Percentiles rank a stretch among this genome's conserved stretches.
phyloP scores from a whole-genome alignment of 2,329 filamentous ascomycete genomes.

The Cladorrhinum sp. region DNA sequence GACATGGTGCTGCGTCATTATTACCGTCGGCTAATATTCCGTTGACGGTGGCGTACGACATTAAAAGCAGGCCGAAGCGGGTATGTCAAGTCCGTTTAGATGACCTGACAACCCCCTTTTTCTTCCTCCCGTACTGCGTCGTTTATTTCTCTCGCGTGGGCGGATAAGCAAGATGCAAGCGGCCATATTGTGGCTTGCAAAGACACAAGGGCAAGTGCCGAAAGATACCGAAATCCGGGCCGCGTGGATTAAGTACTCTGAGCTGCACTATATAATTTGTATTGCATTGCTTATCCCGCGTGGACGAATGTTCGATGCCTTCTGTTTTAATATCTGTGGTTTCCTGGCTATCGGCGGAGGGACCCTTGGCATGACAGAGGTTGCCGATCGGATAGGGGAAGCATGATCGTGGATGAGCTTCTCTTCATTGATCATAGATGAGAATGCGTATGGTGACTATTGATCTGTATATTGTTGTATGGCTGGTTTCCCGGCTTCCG shows the following conservation, averaged over 20 bases:
- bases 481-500: not conserved
- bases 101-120: not conserved
- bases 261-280: not conserved
- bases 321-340: not conserved
- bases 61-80: not conserved
- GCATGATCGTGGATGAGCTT: not conserved
- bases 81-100: not conserved
- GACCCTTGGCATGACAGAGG: not conserved
- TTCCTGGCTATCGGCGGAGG: not conserved
- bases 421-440: not conserved
- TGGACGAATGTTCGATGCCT: not conserved
- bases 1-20: constrained; percentile 1
- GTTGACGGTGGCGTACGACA: not conserved
- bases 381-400: not conserved
- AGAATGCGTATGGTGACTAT: too few species aligned
- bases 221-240: constrained; percentile 1
- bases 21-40: constrained; percentile 1
- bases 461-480: not conserved
- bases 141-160: not conserved
- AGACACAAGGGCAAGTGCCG: not conserved
- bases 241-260: not conserved
- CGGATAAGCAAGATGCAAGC: not conserved
- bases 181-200: not conserved
- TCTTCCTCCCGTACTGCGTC: not conserved
- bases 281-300: not conserved